Evolutionary conservation across 1,284 basidiomycete genomes (phyloP).

Genomic region (Paramarasmius palmivorus): DNA sequence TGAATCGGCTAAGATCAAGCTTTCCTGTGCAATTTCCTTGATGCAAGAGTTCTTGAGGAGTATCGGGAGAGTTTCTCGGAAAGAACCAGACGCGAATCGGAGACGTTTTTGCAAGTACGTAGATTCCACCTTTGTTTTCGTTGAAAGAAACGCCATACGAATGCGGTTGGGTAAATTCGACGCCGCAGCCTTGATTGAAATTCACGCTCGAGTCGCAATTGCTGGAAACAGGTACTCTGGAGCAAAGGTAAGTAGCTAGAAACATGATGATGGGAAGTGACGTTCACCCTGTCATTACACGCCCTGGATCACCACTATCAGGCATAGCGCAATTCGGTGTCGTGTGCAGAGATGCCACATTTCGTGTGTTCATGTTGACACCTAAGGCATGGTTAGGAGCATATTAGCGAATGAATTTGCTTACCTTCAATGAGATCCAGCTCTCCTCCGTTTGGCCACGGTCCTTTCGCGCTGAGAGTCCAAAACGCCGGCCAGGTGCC

Average conservation of each 20-base stretch:
- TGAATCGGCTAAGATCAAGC: constrained; percentile 42
- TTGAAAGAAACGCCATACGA: constrained; percentile 58
- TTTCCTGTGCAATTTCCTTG: constrained; percentile 15
- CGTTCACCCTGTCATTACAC: constrained; percentile 40
- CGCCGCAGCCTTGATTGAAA: constrained; percentile 65
- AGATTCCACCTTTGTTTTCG: constrained; percentile 50
- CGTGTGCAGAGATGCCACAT: constrained; percentile 58
- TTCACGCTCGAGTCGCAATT: constrained; percentile 53
- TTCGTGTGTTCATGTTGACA: constrained; percentile 42
- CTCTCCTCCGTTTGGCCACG: constrained; percentile 55
- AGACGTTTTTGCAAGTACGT: constrained; percentile 39
- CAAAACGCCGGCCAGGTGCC: constrained; percentile 70
- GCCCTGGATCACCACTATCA: constrained; percentile 24
- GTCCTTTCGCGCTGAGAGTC: constrained; percentile 51
- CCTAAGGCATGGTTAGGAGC: constrained; percentile 27
- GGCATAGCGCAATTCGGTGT: constrained; percentile 45
- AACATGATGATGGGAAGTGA: background rate
- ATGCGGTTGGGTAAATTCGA: constrained; percentile 38
- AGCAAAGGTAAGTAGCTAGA: background rate
- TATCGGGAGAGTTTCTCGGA: constrained; percentile 35
- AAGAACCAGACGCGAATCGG: constrained; percentile 57
- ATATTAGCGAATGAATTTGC: constrained; percentile 1
- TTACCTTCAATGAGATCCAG: constrained; percentile 54
- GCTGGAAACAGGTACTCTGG: constrained; percentile 34
- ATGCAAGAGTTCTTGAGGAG: constrained; percentile 40